These are phyloP conservation scores for Cercospora nicotianae DNA, from an alignment of 2,329 filamentous ascomycete species.

Conservation along the genomic window DNA sequence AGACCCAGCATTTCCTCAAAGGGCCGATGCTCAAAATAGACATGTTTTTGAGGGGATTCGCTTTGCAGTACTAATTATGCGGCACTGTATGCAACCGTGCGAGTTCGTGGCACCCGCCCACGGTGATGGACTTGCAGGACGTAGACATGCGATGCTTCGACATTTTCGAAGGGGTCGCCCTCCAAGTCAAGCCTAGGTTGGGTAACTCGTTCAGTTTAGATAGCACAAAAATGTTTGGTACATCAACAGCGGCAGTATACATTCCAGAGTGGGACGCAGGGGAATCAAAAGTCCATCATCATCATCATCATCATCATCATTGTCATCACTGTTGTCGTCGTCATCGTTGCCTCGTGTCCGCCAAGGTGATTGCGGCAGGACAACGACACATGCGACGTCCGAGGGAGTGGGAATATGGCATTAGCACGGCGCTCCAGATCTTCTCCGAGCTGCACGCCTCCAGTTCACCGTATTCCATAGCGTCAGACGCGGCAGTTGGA, in stretches of 20 bases:
- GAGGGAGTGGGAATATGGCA: neutral
- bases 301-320: too few relatives aligned
- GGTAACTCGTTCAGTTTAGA: neutral
- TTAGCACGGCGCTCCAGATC: neutral
- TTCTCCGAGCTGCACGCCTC: conserved; percentile 2
- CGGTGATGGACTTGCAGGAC: neutral
- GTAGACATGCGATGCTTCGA: neutral
- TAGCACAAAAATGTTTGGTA: neutral
- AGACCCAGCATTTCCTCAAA: too few relatives aligned
- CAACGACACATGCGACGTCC: too few relatives aligned
- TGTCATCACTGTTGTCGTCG: neutral
- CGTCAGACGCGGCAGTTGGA: neutral
- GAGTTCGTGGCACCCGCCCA: neutral
- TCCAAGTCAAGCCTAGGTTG: neutral
- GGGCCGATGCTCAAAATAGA: too few relatives aligned
- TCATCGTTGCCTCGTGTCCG: neutral
- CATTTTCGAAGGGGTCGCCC: neutral
- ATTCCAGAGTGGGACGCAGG: neutral
- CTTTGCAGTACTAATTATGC: too few relatives aligned
- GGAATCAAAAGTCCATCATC: too few relatives aligned
- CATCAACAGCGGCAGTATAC: neutral
- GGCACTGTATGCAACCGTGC: too few relatives aligned
- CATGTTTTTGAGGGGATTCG: too few relatives aligned
- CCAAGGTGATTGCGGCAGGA: neutral
- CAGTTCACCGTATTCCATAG: neutral